These are phyloP conservation scores for Penicillium paneum DNA, from an alignment of 2,329 filamentous ascomycete genomes.

Conservation along the genomic window DNA sequence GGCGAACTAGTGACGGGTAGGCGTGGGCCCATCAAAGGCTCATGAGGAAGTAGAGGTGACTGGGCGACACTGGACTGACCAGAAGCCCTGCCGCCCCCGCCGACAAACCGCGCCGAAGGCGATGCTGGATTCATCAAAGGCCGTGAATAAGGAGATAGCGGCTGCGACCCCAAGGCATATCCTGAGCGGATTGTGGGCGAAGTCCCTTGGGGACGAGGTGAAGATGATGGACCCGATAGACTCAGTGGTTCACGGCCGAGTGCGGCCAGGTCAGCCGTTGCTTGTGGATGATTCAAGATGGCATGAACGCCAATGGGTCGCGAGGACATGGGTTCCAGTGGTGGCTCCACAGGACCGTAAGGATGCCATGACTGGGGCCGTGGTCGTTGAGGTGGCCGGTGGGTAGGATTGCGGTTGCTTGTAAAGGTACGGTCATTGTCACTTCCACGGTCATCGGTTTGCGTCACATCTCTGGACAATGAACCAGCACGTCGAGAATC, in stretches of 20 bases:
- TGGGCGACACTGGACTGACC: constrained; percentile 34
- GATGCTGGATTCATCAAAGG: constrained; percentile 37
- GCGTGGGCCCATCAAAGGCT: constrained; percentile 30
- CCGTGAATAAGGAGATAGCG: constrained; percentile 33
- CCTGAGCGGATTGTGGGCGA: constrained; percentile 29
- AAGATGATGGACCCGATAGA: constrained; percentile 20
- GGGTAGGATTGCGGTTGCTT: constrained; percentile 16
- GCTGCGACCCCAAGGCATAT: constrained; percentile 27
- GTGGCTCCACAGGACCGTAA: constrained; percentile 36
- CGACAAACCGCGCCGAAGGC: constrained; percentile 36
- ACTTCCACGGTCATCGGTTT: constrained; percentile 20
- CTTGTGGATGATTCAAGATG: constrained; percentile 40
- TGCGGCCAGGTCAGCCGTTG: constrained; percentile 14
- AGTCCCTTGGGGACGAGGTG: constrained; percentile 29
- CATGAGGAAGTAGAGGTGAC: constrained; percentile 35
- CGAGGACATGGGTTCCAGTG: constrained; percentile 27
- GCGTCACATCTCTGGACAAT: constrained; percentile 29
- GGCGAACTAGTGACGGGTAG: constrained; percentile 26
- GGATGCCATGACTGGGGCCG: constrained; percentile 38
- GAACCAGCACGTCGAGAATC: constrained; percentile 29
- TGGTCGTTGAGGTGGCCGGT: constrained; percentile 27
- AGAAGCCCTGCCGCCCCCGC: constrained; percentile 26
- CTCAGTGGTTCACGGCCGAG: constrained; percentile 23
- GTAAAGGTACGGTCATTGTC: constrained; percentile 23
- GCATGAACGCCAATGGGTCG: constrained; percentile 42